Base-by-base conservation (phyloP, 1,139 yeast genomes). In the Candida tropicalis region DNA sequence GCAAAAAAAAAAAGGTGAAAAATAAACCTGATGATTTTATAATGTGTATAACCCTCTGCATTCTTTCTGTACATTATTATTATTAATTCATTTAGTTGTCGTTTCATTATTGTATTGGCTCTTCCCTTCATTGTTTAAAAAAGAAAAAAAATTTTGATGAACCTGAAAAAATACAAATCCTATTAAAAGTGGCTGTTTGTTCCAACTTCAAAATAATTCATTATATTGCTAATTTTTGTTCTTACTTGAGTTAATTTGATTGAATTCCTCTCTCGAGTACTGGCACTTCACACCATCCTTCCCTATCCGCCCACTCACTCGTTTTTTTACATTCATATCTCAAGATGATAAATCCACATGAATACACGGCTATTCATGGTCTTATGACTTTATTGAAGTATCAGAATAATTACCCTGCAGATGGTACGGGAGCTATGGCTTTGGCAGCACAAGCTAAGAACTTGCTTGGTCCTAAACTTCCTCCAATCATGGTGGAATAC, bases 391-490 rank as follows among this genome's bases (percentile, higher is more conserved):
- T 70, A 11, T 57, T 70, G 42, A 48, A 55, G 35, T 58, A 64
- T 26, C 51, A 56, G 17, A 60, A 67, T 31, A 61, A 76, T 39
- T 66, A 66, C 41, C 79, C 82, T 1, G 80, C 79, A 8, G 65
- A 61, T 28, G 82, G 84, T 10, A 77, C 84, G 0, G 83, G 84
- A 11, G 68, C 75, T 28, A 45, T 57, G 13, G 55, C 59, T 25
- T 54, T 76, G 26, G 53, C 66, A 4, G 53, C 65, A 2, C 64
- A 66, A 46, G 62, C 70, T 17, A 51, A 54, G 24, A 55, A 56
- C 38, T 40, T 62, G 29, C 17, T 62, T n/a, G 53, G 53, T 12
- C 40, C 42, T 6, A 35, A 49, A n/a, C 58, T 79, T 16, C 82
- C 84, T 1, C 45, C 44, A 1, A 59, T 52, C 0, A 52, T 81